phyloP scores from a whole-genome alignment of 1,139 yeast genomes.

The Kluyveromyces sp. region DNA sequence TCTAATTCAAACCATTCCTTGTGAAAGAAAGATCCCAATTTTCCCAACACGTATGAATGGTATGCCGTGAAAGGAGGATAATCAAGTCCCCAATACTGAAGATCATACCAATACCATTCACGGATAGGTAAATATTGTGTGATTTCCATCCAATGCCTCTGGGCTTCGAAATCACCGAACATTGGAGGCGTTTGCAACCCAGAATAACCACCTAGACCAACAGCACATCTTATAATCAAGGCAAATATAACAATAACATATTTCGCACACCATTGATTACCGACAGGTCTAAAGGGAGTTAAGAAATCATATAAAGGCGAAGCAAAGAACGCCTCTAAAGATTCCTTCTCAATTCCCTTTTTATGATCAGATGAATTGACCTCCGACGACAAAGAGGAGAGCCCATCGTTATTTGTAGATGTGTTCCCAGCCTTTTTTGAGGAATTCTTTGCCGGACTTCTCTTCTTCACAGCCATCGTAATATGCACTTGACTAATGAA shows the following conservation, averaged over 20 bases:
- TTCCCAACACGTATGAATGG: constrained; percentile 78
- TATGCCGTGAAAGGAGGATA: constrained; percentile 96
- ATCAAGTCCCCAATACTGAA: constrained; percentile 93
- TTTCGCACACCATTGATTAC: constrained; percentile 85
- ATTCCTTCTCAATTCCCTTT: not conserved
- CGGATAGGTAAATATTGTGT: constrained; percentile 67
- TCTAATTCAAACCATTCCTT: constrained; percentile 70
- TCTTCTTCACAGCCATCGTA: not conserved
- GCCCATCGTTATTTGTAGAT: not conserved
- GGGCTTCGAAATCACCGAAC: constrained; percentile 96
- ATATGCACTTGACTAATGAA: not conserved
- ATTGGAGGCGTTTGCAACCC: constrained; percentile 66
- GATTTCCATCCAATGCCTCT: constrained; percentile 95
- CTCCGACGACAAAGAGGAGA: not conserved
- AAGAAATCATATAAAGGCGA: constrained; percentile 54
- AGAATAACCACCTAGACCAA: constrained; percentile 84
- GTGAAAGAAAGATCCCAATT: constrained; percentile 56
- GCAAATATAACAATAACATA: constrained; percentile 71
- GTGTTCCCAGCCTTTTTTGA: not conserved
- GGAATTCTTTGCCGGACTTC: not conserved
- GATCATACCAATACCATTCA: constrained; percentile 84
- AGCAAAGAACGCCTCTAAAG: constrained; percentile 30
- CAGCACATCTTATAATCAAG: constrained; percentile 69
- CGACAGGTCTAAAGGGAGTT: constrained; percentile 59
- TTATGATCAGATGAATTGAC: not conserved